A percentile compares a stretch with the other conserved stretches of the same genome.
These are phyloP conservation scores for Lotus japonicus DNA, from an alignment of 306 rosid species.

Conservation along the genomic window DNA sequence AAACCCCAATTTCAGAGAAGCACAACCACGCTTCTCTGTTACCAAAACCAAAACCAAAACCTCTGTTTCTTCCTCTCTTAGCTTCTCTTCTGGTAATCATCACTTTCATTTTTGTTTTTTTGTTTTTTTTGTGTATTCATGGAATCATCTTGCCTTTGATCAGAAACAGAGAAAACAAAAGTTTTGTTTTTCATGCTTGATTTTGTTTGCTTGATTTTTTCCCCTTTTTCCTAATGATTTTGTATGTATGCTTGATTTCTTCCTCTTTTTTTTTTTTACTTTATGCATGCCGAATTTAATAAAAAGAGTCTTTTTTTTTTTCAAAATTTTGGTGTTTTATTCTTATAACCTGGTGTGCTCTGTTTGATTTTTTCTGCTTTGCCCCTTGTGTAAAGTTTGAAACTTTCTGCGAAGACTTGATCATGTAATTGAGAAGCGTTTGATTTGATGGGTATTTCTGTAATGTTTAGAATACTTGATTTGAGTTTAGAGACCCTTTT, in stretches of 20 bases:
- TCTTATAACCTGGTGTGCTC: not conserved
- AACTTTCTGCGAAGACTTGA: not conserved
- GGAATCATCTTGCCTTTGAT: not conserved
- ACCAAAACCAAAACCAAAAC: not conserved
- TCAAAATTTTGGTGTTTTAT: not conserved
- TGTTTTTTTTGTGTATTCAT: not conserved
- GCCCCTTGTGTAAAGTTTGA: not conserved
- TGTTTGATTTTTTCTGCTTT: slow-evolving; percentile 13
- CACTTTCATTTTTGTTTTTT: not conserved
- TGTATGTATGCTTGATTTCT: too few relatives aligned
- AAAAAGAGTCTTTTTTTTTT: not conserved
- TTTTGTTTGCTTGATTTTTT: not conserved
- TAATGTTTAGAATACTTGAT: not conserved
- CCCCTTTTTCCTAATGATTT: too few relatives aligned
- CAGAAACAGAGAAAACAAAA: not conserved
- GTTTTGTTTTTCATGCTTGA: not conserved
- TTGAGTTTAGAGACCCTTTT: not conserved
- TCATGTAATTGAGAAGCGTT: slow-evolving; percentile 12
- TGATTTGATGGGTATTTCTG: slow-evolving; percentile 17
- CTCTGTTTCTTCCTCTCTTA: not conserved
- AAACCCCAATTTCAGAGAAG: slow-evolving; percentile 10
- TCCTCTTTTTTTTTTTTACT: not conserved
- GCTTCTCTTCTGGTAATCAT: not conserved
- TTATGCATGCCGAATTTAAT: not conserved
- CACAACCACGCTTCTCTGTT: not conserved